Percentiles rank a stretch among this genome's conserved stretches.
These are phyloP conservation scores for Chaetomidium leptoderma DNA, from an alignment of 495 filamentous ascomycete species.

Conservation along the genomic window DNA sequence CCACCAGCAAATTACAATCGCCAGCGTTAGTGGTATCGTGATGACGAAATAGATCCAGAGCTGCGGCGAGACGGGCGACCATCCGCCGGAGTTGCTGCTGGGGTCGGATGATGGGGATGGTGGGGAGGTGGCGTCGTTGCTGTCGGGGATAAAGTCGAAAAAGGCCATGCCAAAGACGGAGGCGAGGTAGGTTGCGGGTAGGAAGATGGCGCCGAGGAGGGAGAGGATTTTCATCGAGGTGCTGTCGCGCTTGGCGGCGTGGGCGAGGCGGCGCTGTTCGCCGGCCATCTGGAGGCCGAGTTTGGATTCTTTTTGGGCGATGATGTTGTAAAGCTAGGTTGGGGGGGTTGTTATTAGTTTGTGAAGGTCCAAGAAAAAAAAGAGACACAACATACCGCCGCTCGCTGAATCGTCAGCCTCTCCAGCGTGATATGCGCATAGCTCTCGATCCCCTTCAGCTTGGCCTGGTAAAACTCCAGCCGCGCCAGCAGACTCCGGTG, in stretches of 20 bases:
- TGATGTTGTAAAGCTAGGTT: conserved; percentile 51
- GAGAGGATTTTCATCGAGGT: conserved; percentile 55
- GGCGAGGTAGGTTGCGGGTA: conserved; percentile 52
- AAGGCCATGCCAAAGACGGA: conserved; percentile 56
- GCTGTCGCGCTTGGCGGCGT: conserved; percentile 53
- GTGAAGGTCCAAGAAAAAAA: neutral
- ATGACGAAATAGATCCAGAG: conserved; percentile 56
- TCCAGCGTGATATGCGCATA: conserved; percentile 54
- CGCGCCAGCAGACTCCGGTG: conserved; percentile 44
- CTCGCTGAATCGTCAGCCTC: conserved; percentile 49
- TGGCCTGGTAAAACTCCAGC: conserved; percentile 52
- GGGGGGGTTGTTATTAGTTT: neutral
- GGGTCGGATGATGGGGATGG: neutral
- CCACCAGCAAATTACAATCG: conserved; percentile 46
- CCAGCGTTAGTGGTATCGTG: conserved; percentile 46
- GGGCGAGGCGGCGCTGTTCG: conserved; percentile 52
- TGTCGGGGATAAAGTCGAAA: conserved; percentile 43
- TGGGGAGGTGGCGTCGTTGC: neutral
- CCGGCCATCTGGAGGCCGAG: conserved; percentile 54
- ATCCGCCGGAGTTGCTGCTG: conserved; percentile 7
- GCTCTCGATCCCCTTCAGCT: conserved; percentile 53
- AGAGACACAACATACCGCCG: conserved; percentile 40
- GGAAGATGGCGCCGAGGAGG: conserved; percentile 53
- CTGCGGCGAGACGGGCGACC: conserved; percentile 32
- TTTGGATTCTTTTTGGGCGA: conserved; percentile 54